These are phyloP conservation scores for Grosmannia penicillata DNA, from an alignment of 2,329 filamentous ascomycete species.

Conservation along the genomic window DNA sequence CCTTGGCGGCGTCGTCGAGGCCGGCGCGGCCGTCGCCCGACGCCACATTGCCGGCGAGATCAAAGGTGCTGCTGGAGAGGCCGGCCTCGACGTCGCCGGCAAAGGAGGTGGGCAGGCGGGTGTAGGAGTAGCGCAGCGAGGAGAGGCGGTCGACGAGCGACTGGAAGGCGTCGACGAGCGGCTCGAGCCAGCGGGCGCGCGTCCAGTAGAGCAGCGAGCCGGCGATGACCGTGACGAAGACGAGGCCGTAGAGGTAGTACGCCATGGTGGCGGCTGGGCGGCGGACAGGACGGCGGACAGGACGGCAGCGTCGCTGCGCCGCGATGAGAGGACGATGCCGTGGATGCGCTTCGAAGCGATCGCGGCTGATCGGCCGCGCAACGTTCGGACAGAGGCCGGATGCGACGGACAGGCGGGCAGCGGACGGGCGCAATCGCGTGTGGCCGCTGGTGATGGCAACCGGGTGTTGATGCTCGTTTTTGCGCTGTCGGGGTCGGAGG, in stretches of 20 bases:
- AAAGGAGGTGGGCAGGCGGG: conserved; percentile 71
- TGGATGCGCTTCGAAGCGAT: no score
- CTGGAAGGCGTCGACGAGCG: conserved; percentile 36
- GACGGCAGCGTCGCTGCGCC: no score
- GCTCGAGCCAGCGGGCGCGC: conserved; percentile 60
- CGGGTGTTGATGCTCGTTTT: no score
- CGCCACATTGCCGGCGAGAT: conserved; percentile 66
- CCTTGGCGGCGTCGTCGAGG: conserved; percentile 66
- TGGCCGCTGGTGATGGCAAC: no score
- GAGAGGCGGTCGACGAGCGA: conserved; percentile 32
- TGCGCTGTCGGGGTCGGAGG: no score
- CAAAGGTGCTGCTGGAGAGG: conserved; percentile 69
- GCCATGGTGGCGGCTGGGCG: conserved; percentile 39
- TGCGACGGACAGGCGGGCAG: no score
- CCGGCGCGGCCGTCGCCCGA: conserved; percentile 66
- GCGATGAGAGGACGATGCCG: no score
- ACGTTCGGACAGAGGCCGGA: no score
- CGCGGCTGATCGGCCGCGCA: no score
- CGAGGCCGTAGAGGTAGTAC: conserved; percentile 67
- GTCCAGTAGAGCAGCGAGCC: conserved; percentile 71
- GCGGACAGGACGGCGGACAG: not conserved
- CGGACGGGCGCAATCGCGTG: no score
- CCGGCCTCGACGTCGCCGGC: conserved; percentile 76
- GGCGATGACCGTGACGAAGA: conserved; percentile 54
- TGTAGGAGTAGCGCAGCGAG: conserved; percentile 49